These are phyloP conservation scores for Silybum marianum DNA, from an alignment of 129 eudicot genomes.

Conservation along the genomic window DNA sequence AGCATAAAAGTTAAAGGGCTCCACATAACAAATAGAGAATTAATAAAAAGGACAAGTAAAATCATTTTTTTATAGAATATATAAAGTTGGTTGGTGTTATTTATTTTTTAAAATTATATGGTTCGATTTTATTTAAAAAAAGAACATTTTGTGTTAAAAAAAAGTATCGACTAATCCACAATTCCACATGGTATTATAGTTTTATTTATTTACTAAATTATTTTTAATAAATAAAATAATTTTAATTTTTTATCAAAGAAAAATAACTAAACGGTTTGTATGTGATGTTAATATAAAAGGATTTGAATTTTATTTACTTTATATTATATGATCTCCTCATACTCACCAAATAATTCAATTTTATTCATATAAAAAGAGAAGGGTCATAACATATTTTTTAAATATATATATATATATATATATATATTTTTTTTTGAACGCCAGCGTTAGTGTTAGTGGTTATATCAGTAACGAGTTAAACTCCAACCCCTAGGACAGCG, in stretches of 20 bases:
- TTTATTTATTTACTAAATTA: neutral
- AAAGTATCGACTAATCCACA: neutral
- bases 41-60: neutral
- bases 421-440: too few species aligned
- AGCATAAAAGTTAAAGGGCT: conserved; percentile 7
- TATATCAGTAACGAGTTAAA: too few species aligned
- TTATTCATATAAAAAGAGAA: too few species aligned
- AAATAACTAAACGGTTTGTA: neutral
- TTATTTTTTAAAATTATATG: neutral
- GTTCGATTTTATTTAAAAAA: neutral
- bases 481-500: too few species aligned
- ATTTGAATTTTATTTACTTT: neutral
- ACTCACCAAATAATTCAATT: neutral
- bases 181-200: neutral
- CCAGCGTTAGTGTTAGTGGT: too few species aligned
- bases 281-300: neutral
- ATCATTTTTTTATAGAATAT: neutral
- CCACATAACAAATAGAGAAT: neutral
- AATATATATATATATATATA: too few species aligned
- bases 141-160: neutral
- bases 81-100: neutral
- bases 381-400: too few species aligned
- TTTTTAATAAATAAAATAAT: neutral
- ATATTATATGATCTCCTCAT: neutral
- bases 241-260: neutral